A percentile compares a stretch with the other conserved stretches of the same genome.
phyloP scores from a whole-genome alignment of 2,329 filamentous ascomycete species.

The Ceratocystis variospora region DNA sequence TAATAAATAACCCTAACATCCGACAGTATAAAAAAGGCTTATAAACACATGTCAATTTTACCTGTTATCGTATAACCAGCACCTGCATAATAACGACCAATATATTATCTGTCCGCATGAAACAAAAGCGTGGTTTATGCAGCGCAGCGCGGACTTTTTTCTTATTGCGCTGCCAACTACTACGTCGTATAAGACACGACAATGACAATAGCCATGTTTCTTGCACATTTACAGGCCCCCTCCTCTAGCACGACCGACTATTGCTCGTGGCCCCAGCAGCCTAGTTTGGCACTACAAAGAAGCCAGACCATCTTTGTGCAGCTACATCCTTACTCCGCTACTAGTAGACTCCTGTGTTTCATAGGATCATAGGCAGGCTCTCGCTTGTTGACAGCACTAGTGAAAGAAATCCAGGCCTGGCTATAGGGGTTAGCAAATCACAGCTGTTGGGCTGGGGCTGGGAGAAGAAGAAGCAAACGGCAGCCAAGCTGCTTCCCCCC shows the following conservation, averaged over 20 bases:
- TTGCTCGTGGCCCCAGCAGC: background rate
- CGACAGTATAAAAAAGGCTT: background rate
- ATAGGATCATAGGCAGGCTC: background rate
- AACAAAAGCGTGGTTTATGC: background rate
- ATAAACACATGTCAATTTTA: background rate
- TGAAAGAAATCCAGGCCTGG: background rate
- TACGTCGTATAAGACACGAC: background rate
- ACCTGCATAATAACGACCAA: background rate
- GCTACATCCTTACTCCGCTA: background rate
- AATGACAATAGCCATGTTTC: background rate
- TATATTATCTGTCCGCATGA: background rate
- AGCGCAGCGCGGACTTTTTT: background rate
- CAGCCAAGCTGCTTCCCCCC: background rate
- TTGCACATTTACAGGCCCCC: background rate
- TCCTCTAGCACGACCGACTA: no score
- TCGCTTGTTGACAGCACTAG: background rate
- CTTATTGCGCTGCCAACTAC: background rate
- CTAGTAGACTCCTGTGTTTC: background rate
- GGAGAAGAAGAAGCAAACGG: background rate
- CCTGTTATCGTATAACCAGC: background rate
- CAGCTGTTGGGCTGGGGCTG: background rate
- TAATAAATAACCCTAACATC: background rate
- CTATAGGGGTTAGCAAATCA: background rate
- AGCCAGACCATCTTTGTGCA: background rate
- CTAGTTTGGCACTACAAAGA: background rate